Conservation (phyloP, 768 basidiomycete genomes). For the Crepidotus variabilis region DNA sequence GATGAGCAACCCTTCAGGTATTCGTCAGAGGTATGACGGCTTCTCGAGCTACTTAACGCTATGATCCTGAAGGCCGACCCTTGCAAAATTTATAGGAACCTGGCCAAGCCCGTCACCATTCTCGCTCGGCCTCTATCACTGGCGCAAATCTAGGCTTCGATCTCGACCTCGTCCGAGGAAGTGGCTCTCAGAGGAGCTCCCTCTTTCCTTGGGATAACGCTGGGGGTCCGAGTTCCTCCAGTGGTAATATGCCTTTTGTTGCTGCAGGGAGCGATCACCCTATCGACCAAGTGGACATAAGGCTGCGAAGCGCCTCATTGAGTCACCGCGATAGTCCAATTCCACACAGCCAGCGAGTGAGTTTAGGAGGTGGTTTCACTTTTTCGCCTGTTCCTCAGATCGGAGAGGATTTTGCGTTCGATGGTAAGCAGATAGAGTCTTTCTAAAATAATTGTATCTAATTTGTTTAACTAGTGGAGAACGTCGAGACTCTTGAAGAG, state of each 20-base stretch:
- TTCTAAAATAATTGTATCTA: neutral
- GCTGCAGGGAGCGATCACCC: slow-evolving; percentile 39
- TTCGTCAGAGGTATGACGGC: slow-evolving; percentile 57
- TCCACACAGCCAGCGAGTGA: slow-evolving; percentile 43
- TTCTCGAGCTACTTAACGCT: neutral
- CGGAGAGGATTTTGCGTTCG: slow-evolving; percentile 65
- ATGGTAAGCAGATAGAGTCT: slow-evolving; percentile 38
- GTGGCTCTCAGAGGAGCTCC: slow-evolving; percentile 62
- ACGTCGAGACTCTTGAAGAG: slow-evolving; percentile 12
- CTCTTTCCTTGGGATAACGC: slow-evolving; percentile 87
- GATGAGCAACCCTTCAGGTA: slow-evolving; percentile 17
- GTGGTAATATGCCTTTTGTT: slow-evolving; percentile 31
- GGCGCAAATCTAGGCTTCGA: slow-evolving; percentile 46
- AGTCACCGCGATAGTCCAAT: slow-evolving; percentile 59
- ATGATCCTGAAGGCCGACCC: neutral
- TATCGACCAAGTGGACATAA: slow-evolving; percentile 49
- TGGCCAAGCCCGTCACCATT: slow-evolving; percentile 75
- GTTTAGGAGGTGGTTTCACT: slow-evolving; percentile 31
- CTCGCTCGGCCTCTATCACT: slow-evolving; percentile 49
- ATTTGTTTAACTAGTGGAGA: slow-evolving; percentile 10
- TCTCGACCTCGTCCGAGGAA: slow-evolving; percentile 25
- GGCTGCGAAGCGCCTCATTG: slow-evolving; percentile 48
- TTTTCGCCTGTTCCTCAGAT: slow-evolving; percentile 56
- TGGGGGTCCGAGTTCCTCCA: slow-evolving; percentile 50
- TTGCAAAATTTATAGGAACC: slow-evolving; percentile 54